A percentile compares a stretch with the other conserved stretches of the same genome.
Evolutionary conservation across 2,329 filamentous ascomycete species (phyloP).

Genomic region (Diaporthe aspalathi): DNA sequence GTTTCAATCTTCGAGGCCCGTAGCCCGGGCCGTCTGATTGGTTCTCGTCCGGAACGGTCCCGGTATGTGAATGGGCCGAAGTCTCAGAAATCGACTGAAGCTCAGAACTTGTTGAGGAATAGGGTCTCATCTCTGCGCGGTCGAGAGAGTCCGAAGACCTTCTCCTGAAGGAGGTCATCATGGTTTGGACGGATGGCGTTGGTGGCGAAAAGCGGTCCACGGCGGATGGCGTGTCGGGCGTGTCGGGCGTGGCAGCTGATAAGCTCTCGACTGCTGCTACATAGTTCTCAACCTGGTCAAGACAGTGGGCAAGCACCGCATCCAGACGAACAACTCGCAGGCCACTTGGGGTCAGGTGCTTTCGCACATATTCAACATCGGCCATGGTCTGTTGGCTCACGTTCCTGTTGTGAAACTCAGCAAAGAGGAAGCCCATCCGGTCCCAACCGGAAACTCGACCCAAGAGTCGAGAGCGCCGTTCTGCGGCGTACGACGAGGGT

Average conservation of each 20-base stretch:
- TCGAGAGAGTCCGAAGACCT: constrained; percentile 6
- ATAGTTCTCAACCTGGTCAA: constrained; percentile 34
- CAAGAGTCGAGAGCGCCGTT: neutral
- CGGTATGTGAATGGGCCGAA: neutral
- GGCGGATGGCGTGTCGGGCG: neutral
- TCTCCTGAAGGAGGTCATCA: constrained; percentile 31
- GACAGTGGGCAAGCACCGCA: constrained; percentile 27
- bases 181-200: constrained; percentile 29
- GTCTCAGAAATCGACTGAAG: constrained; percentile 19
- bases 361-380: constrained; percentile 31
- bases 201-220: neutral
- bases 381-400: neutral
- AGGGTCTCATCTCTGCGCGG: neutral
- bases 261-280: neutral
- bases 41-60: constrained; percentile 13
- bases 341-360: constrained; percentile 7
- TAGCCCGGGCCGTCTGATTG: neutral
- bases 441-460: neutral
- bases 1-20: neutral
- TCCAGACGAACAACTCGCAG: constrained; percentile 8
- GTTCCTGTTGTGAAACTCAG: constrained; percentile 7
- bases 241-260: neutral
- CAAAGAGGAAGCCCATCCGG: neutral
- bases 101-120: constrained; percentile 13
- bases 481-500: neutral